phyloP scores from a whole-genome alignment of 805 yeast genomes.

The Kuraishia molischiana region DNA sequence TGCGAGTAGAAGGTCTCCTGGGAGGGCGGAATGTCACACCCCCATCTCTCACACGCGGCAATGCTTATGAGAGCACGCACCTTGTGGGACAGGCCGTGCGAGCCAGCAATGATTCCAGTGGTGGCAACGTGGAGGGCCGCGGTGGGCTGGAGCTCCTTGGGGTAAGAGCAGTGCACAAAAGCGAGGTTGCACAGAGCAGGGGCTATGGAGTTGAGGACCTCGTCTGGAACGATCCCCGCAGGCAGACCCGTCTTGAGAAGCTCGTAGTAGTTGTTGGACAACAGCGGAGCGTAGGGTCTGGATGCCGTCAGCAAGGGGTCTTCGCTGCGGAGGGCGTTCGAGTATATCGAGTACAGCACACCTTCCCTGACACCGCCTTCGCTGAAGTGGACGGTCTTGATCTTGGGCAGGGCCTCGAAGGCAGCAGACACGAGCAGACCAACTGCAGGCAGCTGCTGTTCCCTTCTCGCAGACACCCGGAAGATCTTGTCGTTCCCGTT shows the following conservation, averaged over 20 bases:
- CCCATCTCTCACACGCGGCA: conserved; percentile 75
- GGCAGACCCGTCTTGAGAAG: conserved; percentile 53
- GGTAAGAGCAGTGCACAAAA: conserved; percentile 68
- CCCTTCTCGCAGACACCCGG: conserved; percentile 56
- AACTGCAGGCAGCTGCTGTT: conserved; percentile 60
- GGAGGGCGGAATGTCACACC: conserved; percentile 58
- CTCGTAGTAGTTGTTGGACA: conserved; percentile 45
- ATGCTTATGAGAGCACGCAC: conserved; percentile 64
- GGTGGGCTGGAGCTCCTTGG: conserved; percentile 66
- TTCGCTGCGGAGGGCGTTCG: conserved; percentile 45
- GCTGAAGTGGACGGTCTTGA: conserved; percentile 55
- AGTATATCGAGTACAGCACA: conserved; percentile 51
- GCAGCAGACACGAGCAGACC: conserved; percentile 55
- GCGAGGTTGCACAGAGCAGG: conserved; percentile 69
- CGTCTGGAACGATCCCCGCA: conserved; percentile 39
- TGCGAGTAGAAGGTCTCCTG: conserved; percentile 36
- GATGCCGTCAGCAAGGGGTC: conserved; percentile 68
- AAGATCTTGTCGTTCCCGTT: conserved; percentile 34
- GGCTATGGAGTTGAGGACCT: conserved; percentile 47
- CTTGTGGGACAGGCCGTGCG: conserved; percentile 67
- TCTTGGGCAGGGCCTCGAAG: conserved; percentile 47
- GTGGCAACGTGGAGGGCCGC: conserved; percentile 67
- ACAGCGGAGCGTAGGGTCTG: conserved; percentile 59
- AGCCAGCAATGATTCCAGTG: conserved; percentile 65
- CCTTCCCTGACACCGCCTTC: conserved; percentile 81